Evolutionary conservation across 2,329 filamentous ascomycete species (phyloP), one percentile per base, ranked within the genome.

Genomic region (Cercospora zeina): DNA sequence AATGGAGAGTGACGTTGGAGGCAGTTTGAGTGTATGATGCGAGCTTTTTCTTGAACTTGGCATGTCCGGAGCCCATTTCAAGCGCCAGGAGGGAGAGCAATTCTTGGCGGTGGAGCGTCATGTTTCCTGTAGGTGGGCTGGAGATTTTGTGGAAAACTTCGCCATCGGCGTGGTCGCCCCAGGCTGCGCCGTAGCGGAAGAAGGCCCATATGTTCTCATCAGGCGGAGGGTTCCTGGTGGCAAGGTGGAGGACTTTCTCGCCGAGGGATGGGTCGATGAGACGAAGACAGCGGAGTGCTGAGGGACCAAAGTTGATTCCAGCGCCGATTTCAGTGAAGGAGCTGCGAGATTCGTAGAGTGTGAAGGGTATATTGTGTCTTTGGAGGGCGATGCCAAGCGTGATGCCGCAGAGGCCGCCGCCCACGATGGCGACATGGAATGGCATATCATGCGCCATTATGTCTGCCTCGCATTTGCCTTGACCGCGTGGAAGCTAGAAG

Each of bases 211-310:
- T 66, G 6, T 74, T 62, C 57, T 70, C 63, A 62, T 78, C 74
- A n/a, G 65, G 69, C 1, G 69, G 59, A 21, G 69, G 67, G 61
- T 80, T 80, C 7, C 67, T 69, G 0, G 78, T 80, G 21, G 74
- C 76, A 0, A 77, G 74, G 7, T 73, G 68, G 36, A 70, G 68
- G 36, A 80, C 69, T 21, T 65, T 67, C 11, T 72, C 69, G 31
- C 67, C 67, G 2, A 72, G 57, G 11, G 73, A 73, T 1, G 82
- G 80, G 36, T 82, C 80, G 62, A 87, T 75, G 91, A 97, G 83
- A 87, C 97, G 72, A 91, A 99, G 85, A 90, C 93, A 77, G 86
- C 97, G 75, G 96, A 97, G 89, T 89, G 90, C 78, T 87, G 88
- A 79, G n/a, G 84, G 82, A 1, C 82, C 82, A 33, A 87, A 78